These are phyloP conservation scores for Backusella westeae DNA, from an alignment of 192 early-diverging fungal genomes.

Conservation along the genomic window DNA sequence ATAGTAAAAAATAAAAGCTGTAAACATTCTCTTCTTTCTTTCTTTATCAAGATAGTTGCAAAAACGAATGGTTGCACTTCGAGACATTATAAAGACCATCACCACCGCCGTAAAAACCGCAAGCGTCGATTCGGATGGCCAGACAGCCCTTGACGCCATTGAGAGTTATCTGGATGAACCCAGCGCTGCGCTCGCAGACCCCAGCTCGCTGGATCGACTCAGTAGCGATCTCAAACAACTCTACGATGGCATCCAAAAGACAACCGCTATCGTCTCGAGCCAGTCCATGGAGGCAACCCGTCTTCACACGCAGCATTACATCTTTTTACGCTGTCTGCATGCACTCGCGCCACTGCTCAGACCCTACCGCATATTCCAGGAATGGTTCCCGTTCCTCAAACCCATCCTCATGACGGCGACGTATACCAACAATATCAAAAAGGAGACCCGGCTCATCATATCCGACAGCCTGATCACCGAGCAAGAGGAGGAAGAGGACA, in stretches of 20 bases:
- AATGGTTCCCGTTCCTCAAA: conserved; percentile 25
- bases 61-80: conserved; percentile 8
- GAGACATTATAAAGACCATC: conserved; percentile 12
- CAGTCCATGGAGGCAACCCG: background rate
- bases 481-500: background rate
- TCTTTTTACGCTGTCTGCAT: conserved; percentile 22
- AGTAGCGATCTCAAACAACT: conserved; percentile 20
- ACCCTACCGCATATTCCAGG: conserved; percentile 21
- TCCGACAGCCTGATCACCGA: conserved; percentile 25
- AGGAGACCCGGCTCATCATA: conserved; percentile 29
- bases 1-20: no score
- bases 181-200: background rate
- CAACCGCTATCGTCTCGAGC: conserved; percentile 18
- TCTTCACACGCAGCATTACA: conserved; percentile 27
- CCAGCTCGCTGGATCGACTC: conserved; percentile 26
- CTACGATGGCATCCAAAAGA: background rate
- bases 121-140: conserved; percentile 16
- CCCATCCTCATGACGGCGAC: conserved; percentile 25
- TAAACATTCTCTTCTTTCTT: background rate
- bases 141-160: conserved; percentile 27
- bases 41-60: background rate
- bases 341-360: conserved; percentile 22
- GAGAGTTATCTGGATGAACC: conserved; percentile 34
- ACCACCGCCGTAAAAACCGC: background rate
- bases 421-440: conserved; percentile 26